phyloP scores from a whole-genome alignment of 495 filamentous ascomycete species.

The Penicillium paradoxum region DNA sequence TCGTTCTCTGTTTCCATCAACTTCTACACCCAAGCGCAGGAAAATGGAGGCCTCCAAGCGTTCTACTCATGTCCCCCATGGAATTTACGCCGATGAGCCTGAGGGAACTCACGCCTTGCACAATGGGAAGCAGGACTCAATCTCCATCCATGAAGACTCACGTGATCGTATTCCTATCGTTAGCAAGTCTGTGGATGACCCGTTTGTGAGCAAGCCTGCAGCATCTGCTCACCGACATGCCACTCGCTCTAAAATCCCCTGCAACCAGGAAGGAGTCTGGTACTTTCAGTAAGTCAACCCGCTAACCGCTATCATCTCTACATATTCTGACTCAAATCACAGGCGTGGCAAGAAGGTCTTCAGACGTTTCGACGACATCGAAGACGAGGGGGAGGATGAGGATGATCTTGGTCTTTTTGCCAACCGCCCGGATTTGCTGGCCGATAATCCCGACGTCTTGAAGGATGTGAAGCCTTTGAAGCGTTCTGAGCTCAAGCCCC shows the following conservation, averaged over 20 bases:
- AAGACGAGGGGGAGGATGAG: conserved; percentile 43
- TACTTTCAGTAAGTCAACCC: conserved; percentile 74
- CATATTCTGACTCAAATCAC: conserved; percentile 23
- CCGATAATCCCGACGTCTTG: conserved; percentile 22
- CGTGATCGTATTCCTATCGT: conserved; percentile 76
- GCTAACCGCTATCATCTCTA: not conserved
- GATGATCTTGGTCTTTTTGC: conserved; percentile 43
- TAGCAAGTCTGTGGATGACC: conserved; percentile 54
- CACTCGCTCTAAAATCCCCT: conserved; percentile 6
- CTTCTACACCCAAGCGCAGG: conserved; percentile 31
- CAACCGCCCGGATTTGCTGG: conserved; percentile 36
- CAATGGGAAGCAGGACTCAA: conserved; percentile 22
- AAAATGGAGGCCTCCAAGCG: conserved; percentile 41
- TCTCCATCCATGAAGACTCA: conserved; percentile 86
- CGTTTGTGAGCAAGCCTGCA: conserved; percentile 48
- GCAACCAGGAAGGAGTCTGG: conserved; percentile 71
- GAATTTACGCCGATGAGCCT: conserved; percentile 14
- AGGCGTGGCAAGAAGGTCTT: conserved; percentile 91
- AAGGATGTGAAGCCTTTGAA: conserved; percentile 52
- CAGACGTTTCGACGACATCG: conserved; percentile 48
- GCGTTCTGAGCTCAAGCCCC: conserved; percentile 73
- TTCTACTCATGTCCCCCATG: conserved; percentile 36
- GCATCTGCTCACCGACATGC: not conserved
- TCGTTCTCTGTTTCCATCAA: conserved; percentile 69
- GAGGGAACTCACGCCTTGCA: conserved; percentile 52